These are phyloP conservation scores for Curvularia verruculosa DNA, from an alignment of 2,329 filamentous ascomycete genomes.

Conservation along the genomic window DNA sequence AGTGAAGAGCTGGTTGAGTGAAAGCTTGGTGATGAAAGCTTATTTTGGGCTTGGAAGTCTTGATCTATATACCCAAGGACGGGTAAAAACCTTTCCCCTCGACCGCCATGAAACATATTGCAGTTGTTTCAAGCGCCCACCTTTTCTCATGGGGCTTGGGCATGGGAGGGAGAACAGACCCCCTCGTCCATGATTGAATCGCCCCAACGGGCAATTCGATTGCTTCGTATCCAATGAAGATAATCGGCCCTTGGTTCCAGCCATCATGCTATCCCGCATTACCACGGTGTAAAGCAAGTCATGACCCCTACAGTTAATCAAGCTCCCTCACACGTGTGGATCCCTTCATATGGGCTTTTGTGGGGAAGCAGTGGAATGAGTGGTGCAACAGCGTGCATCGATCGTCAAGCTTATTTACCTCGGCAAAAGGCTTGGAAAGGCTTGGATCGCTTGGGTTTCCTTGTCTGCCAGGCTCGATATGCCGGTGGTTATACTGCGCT, in stretches of 20 bases:
- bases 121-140: constrained; percentile 6
- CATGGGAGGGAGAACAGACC: no score
- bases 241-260: not conserved
- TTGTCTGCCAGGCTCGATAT: not conserved
- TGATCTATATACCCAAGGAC: constrained; percentile 10
- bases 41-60: constrained; percentile 1
- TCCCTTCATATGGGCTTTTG: constrained; percentile 8
- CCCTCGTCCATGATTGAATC: constrained; percentile 1
- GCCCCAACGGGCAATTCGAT: not conserved
- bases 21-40: constrained; percentile 7
- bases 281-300: constrained; percentile 2
- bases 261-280: not conserved
- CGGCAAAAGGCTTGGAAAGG: constrained; percentile 17
- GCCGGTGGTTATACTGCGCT: constrained; percentile 4
- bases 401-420: constrained; percentile 13
- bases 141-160: not conserved
- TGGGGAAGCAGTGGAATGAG: constrained; percentile 5
- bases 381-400: constrained; percentile 3
- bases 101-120: constrained; percentile 10
- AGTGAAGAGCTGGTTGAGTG: not conserved
- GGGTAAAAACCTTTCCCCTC: constrained; percentile 8
- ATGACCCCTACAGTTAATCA: constrained; percentile 8
- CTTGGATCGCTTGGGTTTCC: constrained; percentile 6
- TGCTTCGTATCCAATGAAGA: not conserved
- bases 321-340: constrained; percentile 5